A percentile compares a stretch with the other conserved stretches of the same genome.
Conservation (phyloP, 768 basidiomycete species). For the Russula griseocarnosa region DNA sequence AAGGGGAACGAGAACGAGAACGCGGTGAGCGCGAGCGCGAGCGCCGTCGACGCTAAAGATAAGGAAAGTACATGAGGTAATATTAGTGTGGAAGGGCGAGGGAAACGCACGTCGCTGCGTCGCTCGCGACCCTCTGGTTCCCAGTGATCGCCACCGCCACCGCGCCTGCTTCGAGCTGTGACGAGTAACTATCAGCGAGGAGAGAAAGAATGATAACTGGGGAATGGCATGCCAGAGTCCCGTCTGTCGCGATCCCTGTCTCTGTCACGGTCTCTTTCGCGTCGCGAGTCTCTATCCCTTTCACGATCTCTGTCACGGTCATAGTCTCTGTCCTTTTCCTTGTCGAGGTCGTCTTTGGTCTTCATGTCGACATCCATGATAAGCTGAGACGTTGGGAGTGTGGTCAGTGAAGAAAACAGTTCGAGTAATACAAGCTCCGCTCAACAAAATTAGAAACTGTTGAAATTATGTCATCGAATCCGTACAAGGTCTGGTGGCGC, state of each 20-base stretch:
- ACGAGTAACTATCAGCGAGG: constrained; percentile 29
- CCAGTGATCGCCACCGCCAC: constrained; percentile 66
- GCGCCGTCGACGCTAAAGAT: constrained; percentile 25
- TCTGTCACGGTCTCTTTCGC: constrained; percentile 47
- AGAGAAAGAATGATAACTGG: background rate
- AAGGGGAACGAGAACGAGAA: constrained; percentile 51
- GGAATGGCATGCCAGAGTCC: constrained; percentile 49
- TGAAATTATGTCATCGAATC: background rate
- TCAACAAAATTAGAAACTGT: background rate
- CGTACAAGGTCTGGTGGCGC: too few relatives aligned
- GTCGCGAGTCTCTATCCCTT: constrained; percentile 46
- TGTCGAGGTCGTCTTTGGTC: constrained; percentile 67
- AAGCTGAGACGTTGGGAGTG: background rate
- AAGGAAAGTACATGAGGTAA: background rate
- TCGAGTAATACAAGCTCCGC: constrained; percentile 6
- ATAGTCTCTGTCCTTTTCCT: constrained; percentile 49
- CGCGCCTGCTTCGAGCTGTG: constrained; percentile 45
- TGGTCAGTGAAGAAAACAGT: too few relatives aligned
- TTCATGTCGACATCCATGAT: constrained; percentile 81
- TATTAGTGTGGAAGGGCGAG: background rate
- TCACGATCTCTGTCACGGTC: constrained; percentile 45
- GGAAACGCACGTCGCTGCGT: constrained; percentile 54
- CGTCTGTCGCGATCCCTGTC: constrained; percentile 50
- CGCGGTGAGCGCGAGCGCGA: constrained; percentile 58
- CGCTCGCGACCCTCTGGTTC: constrained; percentile 71